Evolutionary conservation across 1,139 yeast species (phyloP).

Genomic region (Yamadazyma epiphylla): DNA sequence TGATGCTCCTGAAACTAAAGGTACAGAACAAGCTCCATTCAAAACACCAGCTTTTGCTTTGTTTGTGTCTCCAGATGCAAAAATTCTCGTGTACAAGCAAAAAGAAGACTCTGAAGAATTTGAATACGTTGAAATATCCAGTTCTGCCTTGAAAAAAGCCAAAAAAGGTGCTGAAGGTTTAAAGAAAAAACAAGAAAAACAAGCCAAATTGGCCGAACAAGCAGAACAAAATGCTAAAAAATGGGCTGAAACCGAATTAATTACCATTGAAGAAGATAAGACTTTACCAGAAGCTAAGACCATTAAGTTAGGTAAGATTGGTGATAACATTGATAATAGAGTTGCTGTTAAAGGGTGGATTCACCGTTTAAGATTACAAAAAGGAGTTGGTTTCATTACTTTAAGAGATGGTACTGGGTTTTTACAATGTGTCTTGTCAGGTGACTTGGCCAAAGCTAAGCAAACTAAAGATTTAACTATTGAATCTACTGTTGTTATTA

Average conservation of each 20-base stretch:
- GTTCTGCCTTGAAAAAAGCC: conserved; percentile 93
- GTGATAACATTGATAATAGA: conserved; percentile 55
- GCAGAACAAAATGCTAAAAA: conserved; percentile 68
- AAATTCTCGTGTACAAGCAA: conserved; percentile 62
- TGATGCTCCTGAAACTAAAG: conserved; percentile 53
- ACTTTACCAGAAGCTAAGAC: conserved; percentile 67
- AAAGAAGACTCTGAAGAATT: conserved; percentile 52
- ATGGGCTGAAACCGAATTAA: conserved; percentile 71
- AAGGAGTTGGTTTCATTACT: conserved; percentile 86
- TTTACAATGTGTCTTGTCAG: conserved; percentile 82
- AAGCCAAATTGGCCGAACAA: conserved; percentile 59
- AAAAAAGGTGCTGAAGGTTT: conserved; percentile 93
- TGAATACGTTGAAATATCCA: conserved; percentile 74
- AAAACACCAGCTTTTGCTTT: conserved; percentile 84
- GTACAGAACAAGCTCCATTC: conserved; percentile 67
- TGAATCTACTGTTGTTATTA: conserved; percentile 78
- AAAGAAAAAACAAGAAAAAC: conserved; percentile 85
- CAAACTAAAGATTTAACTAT: conserved; percentile 80
- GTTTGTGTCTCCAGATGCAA: conserved; percentile 54
- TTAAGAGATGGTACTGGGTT: conserved; percentile 94
- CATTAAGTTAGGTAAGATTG: conserved; percentile 60
- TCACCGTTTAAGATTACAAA: conserved; percentile 89
- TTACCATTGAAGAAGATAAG: conserved; percentile 67
- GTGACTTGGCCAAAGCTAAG: conserved; percentile 89
- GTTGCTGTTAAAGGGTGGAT: conserved; percentile 90